Evolutionary conservation across 2,329 filamentous ascomycete genomes (phyloP).

Genomic region (Arthrobotrys iridis): DNA sequence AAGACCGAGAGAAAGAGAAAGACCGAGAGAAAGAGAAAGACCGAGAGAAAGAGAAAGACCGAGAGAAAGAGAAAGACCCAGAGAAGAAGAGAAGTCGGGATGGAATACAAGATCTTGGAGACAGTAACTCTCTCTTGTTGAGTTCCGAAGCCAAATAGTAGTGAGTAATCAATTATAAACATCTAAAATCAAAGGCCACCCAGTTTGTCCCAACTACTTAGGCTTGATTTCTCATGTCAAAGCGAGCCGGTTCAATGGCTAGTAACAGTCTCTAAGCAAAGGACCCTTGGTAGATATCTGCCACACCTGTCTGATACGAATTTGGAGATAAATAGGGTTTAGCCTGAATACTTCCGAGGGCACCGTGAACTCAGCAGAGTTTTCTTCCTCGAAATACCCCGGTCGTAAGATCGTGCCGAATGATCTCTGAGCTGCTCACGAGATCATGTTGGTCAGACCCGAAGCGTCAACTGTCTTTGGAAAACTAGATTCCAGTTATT

Average conservation of each 20-base stretch:
- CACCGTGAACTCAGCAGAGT: conserved; percentile 23
- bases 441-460: conserved; percentile 19
- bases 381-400: background rate
- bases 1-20: no score
- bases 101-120: no score
- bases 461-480: background rate
- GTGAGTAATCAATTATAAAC: no score
- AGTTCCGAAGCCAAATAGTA: no score
- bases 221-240: no score
- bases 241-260: conserved; percentile 1
- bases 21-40: no score
- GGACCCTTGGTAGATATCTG: conserved; percentile 40
- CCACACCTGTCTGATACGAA: conserved; percentile 19
- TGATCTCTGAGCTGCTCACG: conserved; percentile 21
- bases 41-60: no score
- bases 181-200: no score
- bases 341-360: conserved; percentile 49
- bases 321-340: conserved; percentile 40
- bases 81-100: no score
- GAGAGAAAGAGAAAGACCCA: no score
- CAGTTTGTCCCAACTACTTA: no score
- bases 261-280: conserved; percentile 1
- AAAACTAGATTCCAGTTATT: background rate
- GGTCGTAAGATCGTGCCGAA: background rate
- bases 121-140: no score